Evolutionary conservation across 2,329 filamentous ascomycete species (phyloP).

Genomic region (Juglanconis sp.): DNA sequence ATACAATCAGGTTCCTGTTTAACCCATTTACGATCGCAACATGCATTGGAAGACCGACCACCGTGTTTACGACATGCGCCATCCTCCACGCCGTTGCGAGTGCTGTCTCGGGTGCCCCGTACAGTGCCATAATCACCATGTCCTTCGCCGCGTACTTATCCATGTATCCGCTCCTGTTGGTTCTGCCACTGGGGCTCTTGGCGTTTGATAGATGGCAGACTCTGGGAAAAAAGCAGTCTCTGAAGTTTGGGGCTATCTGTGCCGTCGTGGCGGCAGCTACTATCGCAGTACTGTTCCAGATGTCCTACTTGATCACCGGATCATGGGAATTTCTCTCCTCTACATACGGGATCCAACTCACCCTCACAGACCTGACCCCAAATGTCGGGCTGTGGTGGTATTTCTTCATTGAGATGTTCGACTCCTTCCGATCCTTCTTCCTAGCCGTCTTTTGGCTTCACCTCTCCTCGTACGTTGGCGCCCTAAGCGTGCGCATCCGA

Average conservation of each 20-base stretch:
- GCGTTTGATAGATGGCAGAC: slow-evolving; percentile 63
- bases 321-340: slow-evolving; percentile 86
- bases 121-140: slow-evolving; percentile 79
- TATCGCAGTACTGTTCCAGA: slow-evolving; percentile 60
- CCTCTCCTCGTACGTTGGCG: slow-evolving; percentile 83
- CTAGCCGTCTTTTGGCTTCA: slow-evolving; percentile 98
- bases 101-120: slow-evolving; percentile 68
- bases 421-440: slow-evolving; percentile 96
- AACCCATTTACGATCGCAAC: slow-evolving; percentile 92
- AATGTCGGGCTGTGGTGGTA: slow-evolving; percentile 99
- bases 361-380: slow-evolving; percentile 87
- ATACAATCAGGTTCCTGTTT: slow-evolving; percentile 70
- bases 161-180: slow-evolving; percentile 83
- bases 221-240: slow-evolving; percentile 4
- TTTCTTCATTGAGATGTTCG: slow-evolving; percentile 99
- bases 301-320: slow-evolving; percentile 71
- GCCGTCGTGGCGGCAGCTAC: slow-evolving; percentile 51
- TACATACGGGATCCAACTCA: slow-evolving; percentile 89
- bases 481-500: slow-evolving; percentile 77
- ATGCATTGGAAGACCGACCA: slow-evolving; percentile 85
- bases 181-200: slow-evolving; percentile 77
- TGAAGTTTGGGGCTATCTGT: slow-evolving; percentile 55
- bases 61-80: slow-evolving; percentile 82
- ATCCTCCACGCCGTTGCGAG: slow-evolving; percentile 80
- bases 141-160: slow-evolving; percentile 88